phyloP scores from a whole-genome alignment of 2,329 filamentous ascomycete species.

The Coniochaeta hoffmannii region DNA sequence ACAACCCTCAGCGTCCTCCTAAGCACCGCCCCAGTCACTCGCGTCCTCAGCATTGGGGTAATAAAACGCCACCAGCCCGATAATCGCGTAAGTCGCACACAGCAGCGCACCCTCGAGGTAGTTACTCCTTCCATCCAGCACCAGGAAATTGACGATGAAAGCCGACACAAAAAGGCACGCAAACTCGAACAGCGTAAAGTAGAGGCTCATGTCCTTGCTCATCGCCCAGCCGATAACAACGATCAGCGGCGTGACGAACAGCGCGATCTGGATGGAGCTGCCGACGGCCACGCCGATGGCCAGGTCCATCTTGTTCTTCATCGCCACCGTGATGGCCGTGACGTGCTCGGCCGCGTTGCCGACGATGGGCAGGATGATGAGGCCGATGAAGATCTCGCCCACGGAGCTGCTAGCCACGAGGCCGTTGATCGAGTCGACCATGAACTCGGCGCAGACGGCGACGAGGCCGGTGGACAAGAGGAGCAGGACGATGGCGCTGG shows the following conservation, averaged over 20 bases:
- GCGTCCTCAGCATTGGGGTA: constrained; percentile 11
- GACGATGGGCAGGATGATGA: constrained; percentile 55
- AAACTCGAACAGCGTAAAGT: constrained; percentile 70
- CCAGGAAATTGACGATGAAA: constrained; percentile 68
- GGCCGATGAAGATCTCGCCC: constrained; percentile 50
- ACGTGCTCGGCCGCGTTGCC: constrained; percentile 58
- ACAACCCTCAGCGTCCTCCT: not conserved
- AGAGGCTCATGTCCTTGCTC: constrained; percentile 51
- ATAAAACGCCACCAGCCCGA: constrained; percentile 18
- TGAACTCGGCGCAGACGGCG: constrained; percentile 62
- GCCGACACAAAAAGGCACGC: constrained; percentile 64
- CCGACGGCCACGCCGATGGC: constrained; percentile 55
- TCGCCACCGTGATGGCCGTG: constrained; percentile 52
- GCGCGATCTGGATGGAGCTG: constrained; percentile 53
- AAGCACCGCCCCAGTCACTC: not conserved
- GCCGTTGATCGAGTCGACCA: constrained; percentile 60
- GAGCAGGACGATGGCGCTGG: constrained; percentile 52
- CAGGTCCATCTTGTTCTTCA: constrained; percentile 54
- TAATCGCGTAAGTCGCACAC: constrained; percentile 20
- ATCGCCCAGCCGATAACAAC: constrained; percentile 54
- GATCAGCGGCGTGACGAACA: constrained; percentile 53
- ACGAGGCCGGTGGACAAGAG: constrained; percentile 58
- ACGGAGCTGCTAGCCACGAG: constrained; percentile 38
- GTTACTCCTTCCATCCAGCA: constrained; percentile 63
- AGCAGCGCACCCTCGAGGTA: constrained; percentile 40